Evolutionary conservation across 176 grass and related monocot species (phyloP), one percentile per base, ranked within the genome.

Genomic region (Oropetium thomaeum): DNA sequence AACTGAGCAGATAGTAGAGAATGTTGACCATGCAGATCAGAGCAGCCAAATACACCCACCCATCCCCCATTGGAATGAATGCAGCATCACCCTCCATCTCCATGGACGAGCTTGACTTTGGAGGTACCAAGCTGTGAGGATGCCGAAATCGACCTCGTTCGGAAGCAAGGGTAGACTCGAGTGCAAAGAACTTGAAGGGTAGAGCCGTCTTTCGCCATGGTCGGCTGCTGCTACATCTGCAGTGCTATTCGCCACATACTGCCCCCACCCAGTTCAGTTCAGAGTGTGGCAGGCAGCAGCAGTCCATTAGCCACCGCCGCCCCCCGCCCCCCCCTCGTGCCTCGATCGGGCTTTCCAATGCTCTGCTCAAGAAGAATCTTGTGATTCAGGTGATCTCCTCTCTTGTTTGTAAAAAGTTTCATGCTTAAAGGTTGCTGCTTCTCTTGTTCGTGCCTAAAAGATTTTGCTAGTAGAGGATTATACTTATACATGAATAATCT

Each of bases 351-450:
- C 25, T 84, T 76, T 78, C 39, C 53, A 75, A 88, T 58, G 85
- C 89, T 10, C 77, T 92, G 39, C 75, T 92, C 73, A 81, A 73
- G 77, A 88, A 92, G 51, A 88, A 88, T 19, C 71, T 92, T 10
- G 61, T 88, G 15, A 72, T 88, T 61, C 89, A 92, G 85, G 89
- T 88, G 27, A 70, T 27, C 7, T 26, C 48, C 38, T 26, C 44
- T 48, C 44, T 20, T 30, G 25, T 0, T 5, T 23, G 57, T 17
- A 1, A 1, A 8, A 19, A 4, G 0, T 54, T 38, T 35, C 13
- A 10, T 58, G 26, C 13, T 6, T 16, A 1, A 1, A 9, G 58
- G 22, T 26, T 49, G 8, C 27, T 49, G 8, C 27, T 40, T n/a
- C 10, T 72, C 40, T 34, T 52, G 10, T 42, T 53, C 49, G 34